Percentiles rank a stretch among this genome's conserved stretches.
phyloP scores from a whole-genome alignment of 2,329 filamentous ascomycete species.

The Colletotrichum sp. region DNA sequence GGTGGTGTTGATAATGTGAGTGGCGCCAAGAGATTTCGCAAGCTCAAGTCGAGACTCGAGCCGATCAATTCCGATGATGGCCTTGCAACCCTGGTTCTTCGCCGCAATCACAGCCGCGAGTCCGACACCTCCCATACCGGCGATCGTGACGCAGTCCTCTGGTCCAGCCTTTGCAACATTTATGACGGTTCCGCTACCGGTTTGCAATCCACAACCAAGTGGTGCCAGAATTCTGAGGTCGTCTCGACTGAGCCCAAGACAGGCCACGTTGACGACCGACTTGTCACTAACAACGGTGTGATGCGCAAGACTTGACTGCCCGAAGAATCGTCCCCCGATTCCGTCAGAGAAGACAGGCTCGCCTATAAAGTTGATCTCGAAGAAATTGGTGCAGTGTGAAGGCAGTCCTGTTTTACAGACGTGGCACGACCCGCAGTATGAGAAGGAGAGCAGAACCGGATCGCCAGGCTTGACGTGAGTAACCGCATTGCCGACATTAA shows the following conservation, averaged over 20 bases:
- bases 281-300: constrained; percentile 31
- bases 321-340: constrained; percentile 33
- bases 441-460: constrained; percentile 54
- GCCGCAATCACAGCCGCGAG: constrained; percentile 38
- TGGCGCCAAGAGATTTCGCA: constrained; percentile 35
- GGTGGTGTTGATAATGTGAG: constrained; percentile 29
- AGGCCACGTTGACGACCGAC: constrained; percentile 28
- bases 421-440: constrained; percentile 44
- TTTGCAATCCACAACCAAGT: constrained; percentile 40
- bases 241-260: neutral
- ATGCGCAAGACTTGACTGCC: constrained; percentile 35
- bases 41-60: constrained; percentile 19
- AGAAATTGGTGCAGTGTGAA: constrained; percentile 53
- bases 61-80: constrained; percentile 30
- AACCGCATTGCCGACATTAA: constrained; percentile 42
- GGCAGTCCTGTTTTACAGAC: constrained; percentile 48
- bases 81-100: constrained; percentile 26
- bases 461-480: constrained; percentile 55
- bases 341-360: constrained; percentile 4
- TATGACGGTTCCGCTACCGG: constrained; percentile 37
- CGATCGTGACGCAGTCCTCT: constrained; percentile 31
- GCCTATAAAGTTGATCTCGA: constrained; percentile 48
- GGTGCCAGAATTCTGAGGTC: constrained; percentile 34
- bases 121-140: constrained; percentile 38
- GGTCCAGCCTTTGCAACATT: constrained; percentile 32